Conservation (phyloP, 2,329 filamentous ascomycete species). For the Teratosphaeria zuluensis region DNA sequence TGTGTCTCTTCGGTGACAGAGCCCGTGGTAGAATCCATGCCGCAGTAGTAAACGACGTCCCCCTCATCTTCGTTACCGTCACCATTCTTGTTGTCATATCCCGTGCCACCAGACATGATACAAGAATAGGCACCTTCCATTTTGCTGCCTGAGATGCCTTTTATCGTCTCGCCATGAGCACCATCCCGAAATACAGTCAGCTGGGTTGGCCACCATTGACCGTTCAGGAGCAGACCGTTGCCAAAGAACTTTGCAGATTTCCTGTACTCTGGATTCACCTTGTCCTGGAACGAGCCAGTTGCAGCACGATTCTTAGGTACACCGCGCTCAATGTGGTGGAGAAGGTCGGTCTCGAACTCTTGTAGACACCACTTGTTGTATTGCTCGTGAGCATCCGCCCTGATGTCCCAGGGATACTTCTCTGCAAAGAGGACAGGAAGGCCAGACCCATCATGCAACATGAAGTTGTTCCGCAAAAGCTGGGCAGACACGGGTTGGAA, state of each 20-base stretch:
- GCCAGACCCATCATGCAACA: constrained; percentile 29
- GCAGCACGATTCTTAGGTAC: constrained; percentile 3
- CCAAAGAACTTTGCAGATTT: constrained; percentile 28
- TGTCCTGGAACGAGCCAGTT: background rate
- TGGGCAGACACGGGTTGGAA: constrained; percentile 26
- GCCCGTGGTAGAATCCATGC: constrained; percentile 34
- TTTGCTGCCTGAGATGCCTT: constrained; percentile 42
- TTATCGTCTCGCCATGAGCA: constrained; percentile 41
- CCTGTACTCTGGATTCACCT: background rate
- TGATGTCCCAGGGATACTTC: constrained; percentile 37
- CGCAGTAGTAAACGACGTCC: constrained; percentile 42
- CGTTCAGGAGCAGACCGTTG: constrained; percentile 32
- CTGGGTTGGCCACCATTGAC: constrained; percentile 48
- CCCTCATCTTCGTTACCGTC: constrained; percentile 33
- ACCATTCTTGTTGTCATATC: constrained; percentile 33
- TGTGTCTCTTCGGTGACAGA: constrained; percentile 31
- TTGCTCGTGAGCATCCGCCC: constrained; percentile 37
- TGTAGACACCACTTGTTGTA: constrained; percentile 36
- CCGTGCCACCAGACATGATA: constrained; percentile 36
- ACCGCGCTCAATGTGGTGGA: constrained; percentile 33
- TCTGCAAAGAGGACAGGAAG: constrained; percentile 33
- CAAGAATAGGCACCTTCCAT: constrained; percentile 44
- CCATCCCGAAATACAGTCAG: constrained; percentile 43
- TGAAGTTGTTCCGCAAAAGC: constrained; percentile 25
- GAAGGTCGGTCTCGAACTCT: constrained; percentile 36